Percentiles rank a stretch among this genome's conserved stretches.
phyloP scores from a whole-genome alignment of 139 green algal genomes.

The Chlamydomonas schloesseri region DNA sequence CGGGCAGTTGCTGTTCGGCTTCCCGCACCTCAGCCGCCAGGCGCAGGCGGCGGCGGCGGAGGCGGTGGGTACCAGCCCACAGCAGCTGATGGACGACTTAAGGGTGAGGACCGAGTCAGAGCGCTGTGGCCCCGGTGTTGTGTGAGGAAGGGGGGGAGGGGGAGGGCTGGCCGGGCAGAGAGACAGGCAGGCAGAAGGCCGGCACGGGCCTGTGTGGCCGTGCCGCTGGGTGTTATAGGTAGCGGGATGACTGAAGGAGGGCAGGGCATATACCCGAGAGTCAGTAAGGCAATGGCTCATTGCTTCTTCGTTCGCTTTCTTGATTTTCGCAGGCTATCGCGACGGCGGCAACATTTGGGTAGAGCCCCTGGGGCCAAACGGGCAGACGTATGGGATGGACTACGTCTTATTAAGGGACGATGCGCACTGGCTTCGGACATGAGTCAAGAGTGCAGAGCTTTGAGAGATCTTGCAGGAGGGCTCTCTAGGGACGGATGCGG shows the following conservation, averaged over 20 bases:
- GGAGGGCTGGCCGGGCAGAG: background rate
- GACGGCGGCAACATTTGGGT: background rate
- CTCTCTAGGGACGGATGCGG: too few relatives aligned
- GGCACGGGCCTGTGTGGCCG: too few relatives aligned
- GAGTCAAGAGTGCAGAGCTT: too few relatives aligned
- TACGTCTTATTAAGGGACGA: too few relatives aligned
- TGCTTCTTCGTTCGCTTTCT: background rate
- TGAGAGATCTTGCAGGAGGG: too few relatives aligned
- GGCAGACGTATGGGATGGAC: too few relatives aligned
- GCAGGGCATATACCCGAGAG: background rate
- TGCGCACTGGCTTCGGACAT: too few relatives aligned
- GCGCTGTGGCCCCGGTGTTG: background rate
- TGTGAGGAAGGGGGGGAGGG: background rate
- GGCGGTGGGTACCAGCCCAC: background rate
- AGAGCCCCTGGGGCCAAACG: too few relatives aligned
- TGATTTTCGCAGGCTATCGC: background rate
- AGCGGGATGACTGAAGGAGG: background rate
- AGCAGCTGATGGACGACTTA: conserved; percentile 23
- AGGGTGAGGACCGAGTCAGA: background rate
- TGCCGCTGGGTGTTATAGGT: background rate
- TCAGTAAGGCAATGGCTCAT: background rate
- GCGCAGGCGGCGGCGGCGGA: background rate
- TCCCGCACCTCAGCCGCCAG: conserved; percentile 35
- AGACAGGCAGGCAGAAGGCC: too few relatives aligned
- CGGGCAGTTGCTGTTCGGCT: conserved; percentile 71